Conservation (phyloP, 768 basidiomycete species). For the Boletus patriciae region DNA sequence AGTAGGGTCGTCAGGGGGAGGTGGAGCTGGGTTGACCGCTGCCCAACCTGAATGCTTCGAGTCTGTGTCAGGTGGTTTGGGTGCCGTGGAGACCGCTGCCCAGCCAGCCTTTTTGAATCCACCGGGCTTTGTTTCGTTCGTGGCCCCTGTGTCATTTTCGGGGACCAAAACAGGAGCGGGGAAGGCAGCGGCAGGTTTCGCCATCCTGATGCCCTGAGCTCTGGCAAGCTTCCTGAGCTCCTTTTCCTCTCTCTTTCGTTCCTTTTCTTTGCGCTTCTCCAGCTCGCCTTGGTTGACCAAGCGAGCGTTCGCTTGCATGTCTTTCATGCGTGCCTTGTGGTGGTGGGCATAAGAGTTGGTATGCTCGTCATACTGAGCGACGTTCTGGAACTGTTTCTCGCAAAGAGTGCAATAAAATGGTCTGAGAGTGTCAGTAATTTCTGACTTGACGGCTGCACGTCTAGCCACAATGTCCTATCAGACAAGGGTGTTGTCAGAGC, state of each 20-base stretch:
- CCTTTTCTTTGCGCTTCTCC: slow-evolving; percentile 81
- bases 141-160: slow-evolving; percentile 16
- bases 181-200: slow-evolving; percentile 30
- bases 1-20: slow-evolving; percentile 12
- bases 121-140: slow-evolving; percentile 22
- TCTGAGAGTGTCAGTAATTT: slow-evolving; percentile 65
- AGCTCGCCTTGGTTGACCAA: slow-evolving; percentile 64
- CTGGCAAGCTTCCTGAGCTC: slow-evolving; percentile 81
- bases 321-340: slow-evolving; percentile 77
- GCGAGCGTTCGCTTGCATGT: slow-evolving; percentile 77
- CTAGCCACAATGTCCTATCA: slow-evolving; percentile 62
- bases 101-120: slow-evolving; percentile 50
- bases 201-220: slow-evolving; percentile 74
- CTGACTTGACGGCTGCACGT: slow-evolving; percentile 61
- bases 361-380: slow-evolving; percentile 87
- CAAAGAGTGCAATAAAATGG: slow-evolving; percentile 82
- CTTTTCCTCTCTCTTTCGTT: slow-evolving; percentile 81
- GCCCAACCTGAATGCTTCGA: slow-evolving; percentile 19
- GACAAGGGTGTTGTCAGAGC: slow-evolving; percentile 6
- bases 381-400: slow-evolving; percentile 85
- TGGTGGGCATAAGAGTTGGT: slow-evolving; percentile 88
- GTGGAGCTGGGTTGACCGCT: slow-evolving; percentile 9
- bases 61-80: slow-evolving; percentile 12
- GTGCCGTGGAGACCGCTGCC: slow-evolving; percentile 37
- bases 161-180: slow-evolving; percentile 17